phyloP scores from a whole-genome alignment of 2,329 filamentous ascomycete species.

The Sporothrix dimorphospora region DNA sequence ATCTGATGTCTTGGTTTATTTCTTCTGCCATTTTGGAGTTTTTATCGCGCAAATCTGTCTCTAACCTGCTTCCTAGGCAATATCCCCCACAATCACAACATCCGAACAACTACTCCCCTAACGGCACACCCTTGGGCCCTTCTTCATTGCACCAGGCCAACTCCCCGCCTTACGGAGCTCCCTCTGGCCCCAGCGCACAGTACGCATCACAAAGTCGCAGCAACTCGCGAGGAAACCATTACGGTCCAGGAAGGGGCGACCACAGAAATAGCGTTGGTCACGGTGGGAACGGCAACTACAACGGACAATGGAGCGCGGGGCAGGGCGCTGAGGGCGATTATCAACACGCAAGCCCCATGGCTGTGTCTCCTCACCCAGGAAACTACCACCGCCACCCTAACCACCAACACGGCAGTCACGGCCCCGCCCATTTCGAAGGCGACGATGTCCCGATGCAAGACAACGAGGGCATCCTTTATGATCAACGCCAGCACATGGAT shows the following conservation, averaged over 20 bases:
- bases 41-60: background rate
- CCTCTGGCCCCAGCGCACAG: slow-evolving; percentile 60
- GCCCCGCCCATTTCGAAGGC: slow-evolving; percentile 19
- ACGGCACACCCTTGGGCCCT: slow-evolving; percentile 54
- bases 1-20: slow-evolving; percentile 24
- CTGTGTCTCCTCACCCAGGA: slow-evolving; percentile 33
- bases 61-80: slow-evolving; percentile 51
- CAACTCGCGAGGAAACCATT: slow-evolving; percentile 64
- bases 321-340: slow-evolving; percentile 45
- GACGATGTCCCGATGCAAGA: slow-evolving; percentile 25
- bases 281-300: slow-evolving; percentile 62
- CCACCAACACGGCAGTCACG: slow-evolving; percentile 26
- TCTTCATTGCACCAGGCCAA: slow-evolving; percentile 58
- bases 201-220: slow-evolving; percentile 53
- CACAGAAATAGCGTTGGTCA: slow-evolving; percentile 40
- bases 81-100: slow-evolving; percentile 55
- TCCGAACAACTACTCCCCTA: slow-evolving; percentile 53
- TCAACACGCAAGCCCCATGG: slow-evolving; percentile 32
- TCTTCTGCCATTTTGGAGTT: background rate
- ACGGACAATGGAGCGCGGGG: slow-evolving; percentile 69
- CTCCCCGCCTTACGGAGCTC: slow-evolving; percentile 59
- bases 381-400: slow-evolving; percentile 33
- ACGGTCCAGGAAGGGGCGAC: slow-evolving; percentile 52
- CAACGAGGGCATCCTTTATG: background rate
- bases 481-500: background rate